Base-by-base conservation (phyloP, 345 rosid species). In the Eucalyptus microcorys region DNA sequence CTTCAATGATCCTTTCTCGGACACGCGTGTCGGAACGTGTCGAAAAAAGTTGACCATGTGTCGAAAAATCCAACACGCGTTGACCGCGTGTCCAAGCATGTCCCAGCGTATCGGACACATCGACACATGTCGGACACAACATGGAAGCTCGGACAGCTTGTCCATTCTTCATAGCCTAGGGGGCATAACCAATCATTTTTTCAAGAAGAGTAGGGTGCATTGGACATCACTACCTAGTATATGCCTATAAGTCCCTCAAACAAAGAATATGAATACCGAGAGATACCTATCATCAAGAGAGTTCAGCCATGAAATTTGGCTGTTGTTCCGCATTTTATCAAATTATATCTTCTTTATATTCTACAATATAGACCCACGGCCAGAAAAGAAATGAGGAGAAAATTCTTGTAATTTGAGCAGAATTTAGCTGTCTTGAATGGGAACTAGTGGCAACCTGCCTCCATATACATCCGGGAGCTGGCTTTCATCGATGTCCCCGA, bases 391-490 rank as follows among this genome's bases (percentile, higher is more conserved):
- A 26, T 30, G 26, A 49, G 52, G 17, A 22, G 26, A 47, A 85
- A 68, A 48, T 86, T 66, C 7, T 27, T 49, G 55, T 27, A 3
- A 30, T 61, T 66, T 66, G 71, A 40, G 30, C 49, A 15, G 42
- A 34, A 89, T 53, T 90, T 91, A 94, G 91, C 92, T 37, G 42
- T 94, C 94, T 86, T 96, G 97, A 42, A 97, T 96, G 76, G 97
- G 95, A 86, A 94, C 92, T 68, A 95, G 89, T 3, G 96, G 92
- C 87, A 96, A 87, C 88, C 92, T 93, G 90, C 99, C 99, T 59
- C 99, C 99, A 45, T 95, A 96, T 86, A 91, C 89, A 21, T 95
- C 97, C 21, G 98, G 97, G 21, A 97, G 96, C 90, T 97, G 98
- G 92, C 90, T 90, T 90, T 96, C 97, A 40, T 95, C 99, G 3